Evolutionary conservation across 495 filamentous ascomycete species (phyloP), one percentile per base, ranked within the genome.

Genomic region (Haplographium delicatum): DNA sequence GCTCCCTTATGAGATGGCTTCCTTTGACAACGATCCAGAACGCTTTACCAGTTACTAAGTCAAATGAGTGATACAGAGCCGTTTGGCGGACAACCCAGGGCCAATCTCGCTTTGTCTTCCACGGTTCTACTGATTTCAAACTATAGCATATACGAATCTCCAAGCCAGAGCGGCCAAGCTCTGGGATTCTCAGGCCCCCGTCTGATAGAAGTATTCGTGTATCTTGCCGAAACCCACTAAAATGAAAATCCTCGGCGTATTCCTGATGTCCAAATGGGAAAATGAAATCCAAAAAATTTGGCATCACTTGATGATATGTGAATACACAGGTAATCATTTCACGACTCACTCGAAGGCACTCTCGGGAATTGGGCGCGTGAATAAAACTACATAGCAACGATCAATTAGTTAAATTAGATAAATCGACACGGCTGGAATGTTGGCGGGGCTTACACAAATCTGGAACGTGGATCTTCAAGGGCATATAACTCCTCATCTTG

Each of bases 81-180:
- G 58, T 53, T 43, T 75, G 72, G 0, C 70, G 66, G 10, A 73
- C 58, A 6, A 69, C 67, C 72, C 72, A 74, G 31, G 65, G 68
- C 48, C 65, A 62, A 0, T 61, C 47, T 33, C 6, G 20, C 6
- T 62, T 41, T 6, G 49, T 26, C 16, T 50, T 39, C 3, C 62
- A 62, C 35, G 26, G 48, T 48, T 75, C 72, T 1, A 74, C 69
- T 1, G 70, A 69, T 48, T 68, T 65, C 19, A 75, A 51, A 44
- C 66, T 74, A 50, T 71, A 75, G 30, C 68, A 69, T 15, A 73
- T 49, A 19, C 64, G 64, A 19, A 72, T 38, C 15, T 68, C 60
- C 8, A 55, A 54, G 8, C 73, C 72, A 5, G 68, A 71, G 38
- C 72, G 57, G 16, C 64, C 68, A 2, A 73, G 57, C n/a, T 63